A percentile compares a stretch with the other conserved stretches of the same genome.
phyloP scores from a whole-genome alignment of 306 rosid genomes.

The Datisca glomerata region DNA sequence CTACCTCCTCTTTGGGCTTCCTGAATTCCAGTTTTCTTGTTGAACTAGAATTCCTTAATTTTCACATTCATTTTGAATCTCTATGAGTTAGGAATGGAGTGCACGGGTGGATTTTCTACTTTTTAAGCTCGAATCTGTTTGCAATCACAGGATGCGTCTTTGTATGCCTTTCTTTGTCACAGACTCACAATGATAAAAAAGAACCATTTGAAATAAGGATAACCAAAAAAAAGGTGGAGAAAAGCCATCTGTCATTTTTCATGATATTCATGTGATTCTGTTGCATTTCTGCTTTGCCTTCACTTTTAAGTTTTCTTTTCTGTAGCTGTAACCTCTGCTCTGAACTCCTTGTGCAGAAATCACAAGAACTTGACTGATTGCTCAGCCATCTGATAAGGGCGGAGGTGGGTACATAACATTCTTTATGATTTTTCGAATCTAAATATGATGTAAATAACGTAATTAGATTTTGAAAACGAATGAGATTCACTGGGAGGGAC shows the following conservation, averaged over 20 bases:
- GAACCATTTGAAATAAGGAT: conserved; percentile 22
- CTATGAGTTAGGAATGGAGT: conserved; percentile 22
- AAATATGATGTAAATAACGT: conserved; percentile 11
- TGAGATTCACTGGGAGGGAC: conserved; percentile 10
- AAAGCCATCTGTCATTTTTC: conserved; percentile 34
- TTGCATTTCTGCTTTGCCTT: conserved; percentile 18
- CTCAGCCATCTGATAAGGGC: conserved; percentile 29
- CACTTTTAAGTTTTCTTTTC: conserved; percentile 17
- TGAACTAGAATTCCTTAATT: conserved; percentile 19
- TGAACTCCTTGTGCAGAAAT: conserved; percentile 43
- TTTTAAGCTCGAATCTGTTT: conserved; percentile 16
- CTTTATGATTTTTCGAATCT: no score
- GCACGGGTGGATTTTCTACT: conserved; percentile 27
- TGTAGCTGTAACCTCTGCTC: conserved; percentile 17
- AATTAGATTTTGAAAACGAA: conserved; percentile 17
- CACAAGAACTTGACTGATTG: conserved; percentile 25
- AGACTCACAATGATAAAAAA: conserved; percentile 10
- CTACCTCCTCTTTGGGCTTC: conserved; percentile 24
- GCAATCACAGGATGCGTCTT: conserved; percentile 21
- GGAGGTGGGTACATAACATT: conserved; percentile 36
- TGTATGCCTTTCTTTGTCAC: conserved; percentile 24
- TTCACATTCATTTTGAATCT: conserved; percentile 8
- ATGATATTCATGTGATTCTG: conserved; percentile 59
- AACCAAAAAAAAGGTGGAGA: conserved; percentile 7
- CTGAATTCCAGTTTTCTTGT: conserved; percentile 12